Conservation (phyloP, 2,329 filamentous ascomycete genomes). For the Diaporthe longicolla region DNA sequence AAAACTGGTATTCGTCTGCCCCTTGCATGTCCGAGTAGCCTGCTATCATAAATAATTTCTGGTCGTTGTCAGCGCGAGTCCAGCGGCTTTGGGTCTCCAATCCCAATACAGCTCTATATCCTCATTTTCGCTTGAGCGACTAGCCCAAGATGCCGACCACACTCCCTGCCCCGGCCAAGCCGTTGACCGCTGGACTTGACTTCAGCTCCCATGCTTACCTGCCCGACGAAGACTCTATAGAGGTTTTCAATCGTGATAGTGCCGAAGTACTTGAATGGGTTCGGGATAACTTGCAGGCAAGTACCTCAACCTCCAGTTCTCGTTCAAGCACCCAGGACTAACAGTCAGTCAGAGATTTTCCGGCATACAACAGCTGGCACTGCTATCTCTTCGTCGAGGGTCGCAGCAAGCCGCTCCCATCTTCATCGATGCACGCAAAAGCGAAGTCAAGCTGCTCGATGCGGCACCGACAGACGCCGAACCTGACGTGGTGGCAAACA, state of each 20-base stretch:
- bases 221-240: conserved; percentile 16
- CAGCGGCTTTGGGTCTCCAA: not conserved
- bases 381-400: conserved; percentile 13
- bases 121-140: not conserved
- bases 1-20: not conserved
- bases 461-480: not conserved
- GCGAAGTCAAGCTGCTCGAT: conserved; percentile 28
- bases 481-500: conserved; percentile 19
- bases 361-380: conserved; percentile 12
- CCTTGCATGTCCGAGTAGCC: not conserved
- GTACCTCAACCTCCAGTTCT: not conserved
- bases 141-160: conserved; percentile 31
- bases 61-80: not conserved
- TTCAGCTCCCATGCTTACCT: conserved; percentile 26
- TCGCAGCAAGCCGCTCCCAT: conserved; percentile 17
- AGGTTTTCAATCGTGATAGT: conserved; percentile 23
- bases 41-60: conserved; percentile 14
- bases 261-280: conserved; percentile 13
- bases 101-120: not conserved
- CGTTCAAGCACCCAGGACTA: not conserved
- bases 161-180: conserved; percentile 5
- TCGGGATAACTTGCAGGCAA: conserved; percentile 14
- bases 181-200: conserved; percentile 14
- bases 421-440: conserved; percentile 9
- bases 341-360: conserved; percentile 4